These are phyloP conservation scores for Pseudogymnoascus sp. DNA, from an alignment of 2,329 filamentous ascomycete genomes.

Conservation along the genomic window DNA sequence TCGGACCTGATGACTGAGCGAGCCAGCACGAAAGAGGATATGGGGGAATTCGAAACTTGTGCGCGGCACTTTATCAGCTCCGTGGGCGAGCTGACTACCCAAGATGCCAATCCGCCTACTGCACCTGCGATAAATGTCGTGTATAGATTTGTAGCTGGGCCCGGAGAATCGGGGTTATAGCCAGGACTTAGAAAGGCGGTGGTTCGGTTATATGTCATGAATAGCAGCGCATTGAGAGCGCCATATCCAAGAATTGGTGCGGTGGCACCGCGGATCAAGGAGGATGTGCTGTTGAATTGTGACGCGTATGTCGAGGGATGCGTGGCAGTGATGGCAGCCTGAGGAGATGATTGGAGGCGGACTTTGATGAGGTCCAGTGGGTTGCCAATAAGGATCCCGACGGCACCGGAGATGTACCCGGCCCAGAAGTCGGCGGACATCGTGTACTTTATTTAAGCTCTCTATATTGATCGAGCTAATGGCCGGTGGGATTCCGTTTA, in stretches of 20 bases:
- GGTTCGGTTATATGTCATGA: constrained; percentile 84
- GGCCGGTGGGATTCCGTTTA: not conserved
- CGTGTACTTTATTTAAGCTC: not conserved
- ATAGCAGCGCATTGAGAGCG: constrained; percentile 82
- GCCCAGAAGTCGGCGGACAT: constrained; percentile 75
- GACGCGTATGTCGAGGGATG: constrained; percentile 22
- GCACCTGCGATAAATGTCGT: constrained; percentile 76
- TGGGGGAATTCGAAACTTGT: constrained; percentile 48
- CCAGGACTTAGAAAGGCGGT: constrained; percentile 50
- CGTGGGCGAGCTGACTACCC: constrained; percentile 78
- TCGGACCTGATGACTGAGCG: constrained; percentile 52
- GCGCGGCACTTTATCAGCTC: constrained; percentile 87
- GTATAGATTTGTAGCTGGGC: constrained; percentile 44
- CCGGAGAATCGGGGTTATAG: constrained; percentile 22
- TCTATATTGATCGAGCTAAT: not conserved
- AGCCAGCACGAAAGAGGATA: constrained; percentile 32
- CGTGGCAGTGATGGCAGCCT: constrained; percentile 15
- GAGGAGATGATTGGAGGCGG: constrained; percentile 53
- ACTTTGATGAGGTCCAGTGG: constrained; percentile 76
- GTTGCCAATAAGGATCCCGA: constrained; percentile 83
- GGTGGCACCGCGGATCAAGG: constrained; percentile 58
- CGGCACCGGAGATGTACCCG: constrained; percentile 78
- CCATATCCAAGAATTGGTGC: constrained; percentile 86
- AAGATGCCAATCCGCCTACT: constrained; percentile 74
- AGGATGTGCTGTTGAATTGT: constrained; percentile 32